Evolutionary conservation across 2,329 filamentous ascomycete genomes (phyloP), one percentile per base, ranked within the genome.

Genomic region (Cytospora leucostoma): DNA sequence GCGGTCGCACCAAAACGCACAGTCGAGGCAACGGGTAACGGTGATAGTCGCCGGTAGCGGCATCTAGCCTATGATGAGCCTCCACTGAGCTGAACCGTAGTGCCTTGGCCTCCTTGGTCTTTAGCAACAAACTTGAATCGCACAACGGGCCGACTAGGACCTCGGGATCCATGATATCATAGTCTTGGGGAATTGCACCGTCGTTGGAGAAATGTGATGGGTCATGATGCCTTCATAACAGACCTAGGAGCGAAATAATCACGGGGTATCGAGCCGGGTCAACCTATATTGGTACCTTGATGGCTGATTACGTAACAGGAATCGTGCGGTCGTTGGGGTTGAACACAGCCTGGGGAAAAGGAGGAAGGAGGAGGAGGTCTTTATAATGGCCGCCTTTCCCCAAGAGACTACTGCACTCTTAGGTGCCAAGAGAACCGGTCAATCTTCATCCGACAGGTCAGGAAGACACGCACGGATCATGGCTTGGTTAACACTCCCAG

Each of bases 401-500:
- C 50, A 13, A 7, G 58, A 11, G 4, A 19, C 15, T 35, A 21
- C 59, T 17, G 17, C 32, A 4, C 6, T 35, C 49, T 38, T 49
- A 55, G 51, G 51, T 7, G 32, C 8, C 57, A 38, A 19, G 37
- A 38, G 40, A 55, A 7, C 40, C 51, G 40, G 53, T 32, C 32
- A 55, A 32, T 54, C 32, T 32, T 33, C 47, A 37, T 51, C 33
- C 32, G 12, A 56, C 32, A 65, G n/a, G 38, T 40, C 40, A 40
- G 44, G 62, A 40, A 17, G 38, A 19, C 34, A 66, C 47, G 32
- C 62, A 15, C 44, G 35, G 57, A 65, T 40, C 38, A 66, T 66
- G 65, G 65, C 65, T 27, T 66, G 62, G 65, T 7, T 47, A 27
- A 53, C 62, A 33, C 47, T 65, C 2, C 65, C 65, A 12, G 21